phyloP scores from a whole-genome alignment of 169 alveolate genomes.

The Plasmodium blacklocki region DNA sequence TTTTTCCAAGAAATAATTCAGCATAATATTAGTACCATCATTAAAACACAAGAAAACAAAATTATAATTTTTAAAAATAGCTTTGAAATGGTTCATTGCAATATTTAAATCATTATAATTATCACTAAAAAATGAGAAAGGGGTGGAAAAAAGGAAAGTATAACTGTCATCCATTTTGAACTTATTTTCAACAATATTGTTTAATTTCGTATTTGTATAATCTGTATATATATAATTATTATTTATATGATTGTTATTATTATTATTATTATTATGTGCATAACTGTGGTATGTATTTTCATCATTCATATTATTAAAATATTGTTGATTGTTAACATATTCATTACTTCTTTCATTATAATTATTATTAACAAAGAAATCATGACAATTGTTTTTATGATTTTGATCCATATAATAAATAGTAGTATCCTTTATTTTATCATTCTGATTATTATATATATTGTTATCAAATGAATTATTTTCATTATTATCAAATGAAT shows the following conservation, averaged over 20 bases:
- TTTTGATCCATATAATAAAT: too few relatives aligned
- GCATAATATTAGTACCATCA: constrained; percentile 61
- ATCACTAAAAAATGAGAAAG: constrained; percentile 56
- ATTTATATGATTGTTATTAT: neutral
- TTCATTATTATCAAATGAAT: too few relatives aligned
- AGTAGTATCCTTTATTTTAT: neutral
- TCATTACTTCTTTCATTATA: neutral
- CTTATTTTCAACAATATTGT: neutral
- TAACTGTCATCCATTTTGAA: neutral
- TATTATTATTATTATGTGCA: neutral
- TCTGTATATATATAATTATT: neutral
- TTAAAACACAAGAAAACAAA: constrained; percentile 51
- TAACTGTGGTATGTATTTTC: neutral
- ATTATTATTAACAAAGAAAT: too few relatives aligned
- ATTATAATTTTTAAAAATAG: constrained; percentile 53
- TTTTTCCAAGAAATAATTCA: constrained; percentile 65
- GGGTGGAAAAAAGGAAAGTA: constrained; percentile 44
- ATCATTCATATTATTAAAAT: neutral
- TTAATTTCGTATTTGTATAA: neutral
- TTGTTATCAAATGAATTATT: too few relatives aligned
- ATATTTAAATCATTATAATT: constrained; percentile 55
- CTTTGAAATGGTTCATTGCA: constrained; percentile 40
- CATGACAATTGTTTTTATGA: too few relatives aligned
- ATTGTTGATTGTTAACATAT: neutral
- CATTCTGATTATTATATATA: neutral